Percentiles rank a stretch among this genome's conserved stretches.
Conservation (phyloP, 305 asterid genomes). For the Euphrasia arctica region DNA sequence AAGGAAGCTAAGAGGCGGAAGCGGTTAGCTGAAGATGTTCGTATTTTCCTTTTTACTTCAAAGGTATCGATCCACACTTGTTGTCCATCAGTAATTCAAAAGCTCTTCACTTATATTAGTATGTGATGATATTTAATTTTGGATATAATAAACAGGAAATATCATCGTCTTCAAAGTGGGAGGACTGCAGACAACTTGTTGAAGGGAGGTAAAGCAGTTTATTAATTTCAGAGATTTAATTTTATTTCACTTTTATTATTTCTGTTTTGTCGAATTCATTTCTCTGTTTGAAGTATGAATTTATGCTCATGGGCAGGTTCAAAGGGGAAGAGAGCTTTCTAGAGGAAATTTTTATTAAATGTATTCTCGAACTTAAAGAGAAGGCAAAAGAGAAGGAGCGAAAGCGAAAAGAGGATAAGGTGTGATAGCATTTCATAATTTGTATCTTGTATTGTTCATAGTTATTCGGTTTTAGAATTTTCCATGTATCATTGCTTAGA, state of each 20-base stretch:
- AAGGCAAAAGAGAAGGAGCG: conserved; percentile 81
- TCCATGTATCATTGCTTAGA: neutral
- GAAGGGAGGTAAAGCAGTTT: conserved; percentile 59
- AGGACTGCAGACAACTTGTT: conserved; percentile 58
- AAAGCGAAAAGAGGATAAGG: conserved; percentile 84
- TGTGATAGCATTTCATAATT: conserved; percentile 26
- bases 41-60: conserved; percentile 49
- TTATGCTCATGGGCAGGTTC: conserved; percentile 56
- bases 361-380: conserved; percentile 58
- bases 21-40: conserved; percentile 68
- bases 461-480: neutral
- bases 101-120: conserved; percentile 14
- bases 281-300: neutral
- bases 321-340: conserved; percentile 63
- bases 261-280: neutral
- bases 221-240: neutral
- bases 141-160: conserved; percentile 52
- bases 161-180: conserved; percentile 78
- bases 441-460: conserved; percentile 8
- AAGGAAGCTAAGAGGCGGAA: conserved; percentile 87
- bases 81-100: conserved; percentile 17
- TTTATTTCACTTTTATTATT: neutral
- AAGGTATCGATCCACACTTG: conserved; percentile 45
- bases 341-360: conserved; percentile 57
- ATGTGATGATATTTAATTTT: conserved; percentile 14